Conservation (phyloP, 202 grass and related monocot species). For the Digitaria exilis region DNA sequence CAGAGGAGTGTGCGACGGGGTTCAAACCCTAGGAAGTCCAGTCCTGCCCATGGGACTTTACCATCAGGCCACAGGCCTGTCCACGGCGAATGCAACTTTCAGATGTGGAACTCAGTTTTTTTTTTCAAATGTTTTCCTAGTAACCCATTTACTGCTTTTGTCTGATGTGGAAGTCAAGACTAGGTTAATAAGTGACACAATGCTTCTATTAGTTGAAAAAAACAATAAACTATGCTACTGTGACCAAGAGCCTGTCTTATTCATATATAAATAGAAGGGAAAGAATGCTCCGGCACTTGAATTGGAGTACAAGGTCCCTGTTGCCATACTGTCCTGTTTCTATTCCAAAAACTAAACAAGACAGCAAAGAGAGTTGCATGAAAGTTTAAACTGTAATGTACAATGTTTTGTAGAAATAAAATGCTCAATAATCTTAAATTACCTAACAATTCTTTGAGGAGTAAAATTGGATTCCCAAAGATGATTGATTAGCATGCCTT, state of each 20-base stretch:
- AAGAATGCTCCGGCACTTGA: conserved; percentile 3
- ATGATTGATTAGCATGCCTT: conserved; percentile 80
- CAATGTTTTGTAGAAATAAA: not conserved
- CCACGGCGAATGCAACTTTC: not conserved
- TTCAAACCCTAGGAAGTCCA: too few species aligned
- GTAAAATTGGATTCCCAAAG: conserved; percentile 98
- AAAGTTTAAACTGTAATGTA: not conserved
- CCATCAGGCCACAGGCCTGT: too few species aligned
- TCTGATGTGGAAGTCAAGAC: not conserved
- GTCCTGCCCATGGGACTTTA: too few species aligned
- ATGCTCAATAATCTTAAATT: conserved; percentile 24
- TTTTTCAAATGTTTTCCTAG: not conserved
- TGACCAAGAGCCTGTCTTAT: not conserved
- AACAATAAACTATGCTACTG: not conserved
- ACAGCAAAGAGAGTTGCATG: conserved; percentile 7
- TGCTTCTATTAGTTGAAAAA: not conserved
- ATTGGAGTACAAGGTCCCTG: not conserved
- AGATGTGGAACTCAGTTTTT: not conserved
- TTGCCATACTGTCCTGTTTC: not conserved
- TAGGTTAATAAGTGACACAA: not conserved
- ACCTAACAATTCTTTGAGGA: conserved; percentile 90
- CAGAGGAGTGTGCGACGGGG: too few species aligned
- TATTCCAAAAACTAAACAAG: not conserved
- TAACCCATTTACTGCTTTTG: not conserved
- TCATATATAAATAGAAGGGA: not conserved